Percentiles rank a stretch among this genome's conserved stretches.
Conservation (phyloP, 495 filamentous ascomycete genomes). For the Letharia columbiana region DNA sequence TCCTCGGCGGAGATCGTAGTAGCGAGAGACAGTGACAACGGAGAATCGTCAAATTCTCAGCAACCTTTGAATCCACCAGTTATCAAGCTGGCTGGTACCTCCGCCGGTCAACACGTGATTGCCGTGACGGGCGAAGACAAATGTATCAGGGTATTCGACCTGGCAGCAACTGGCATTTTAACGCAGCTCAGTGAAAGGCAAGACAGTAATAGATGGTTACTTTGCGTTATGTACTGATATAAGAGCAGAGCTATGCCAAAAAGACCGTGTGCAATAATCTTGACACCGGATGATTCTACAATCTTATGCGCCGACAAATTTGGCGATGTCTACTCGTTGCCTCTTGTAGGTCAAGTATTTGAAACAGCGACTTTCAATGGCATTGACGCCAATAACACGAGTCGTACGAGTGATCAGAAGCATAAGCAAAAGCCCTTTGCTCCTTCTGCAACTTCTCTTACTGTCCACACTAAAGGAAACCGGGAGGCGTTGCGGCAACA, state of each 20-base stretch:
- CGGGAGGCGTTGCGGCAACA: conserved; percentile 67
- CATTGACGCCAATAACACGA: background rate
- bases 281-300: conserved; percentile 57
- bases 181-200: conserved; percentile 66
- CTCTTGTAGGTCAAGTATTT: conserved; percentile 42
- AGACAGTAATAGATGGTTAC: conserved; percentile 12
- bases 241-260: conserved; percentile 72
- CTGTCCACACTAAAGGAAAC: conserved; percentile 80
- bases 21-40: conserved; percentile 22
- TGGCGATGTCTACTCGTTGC: conserved; percentile 89
- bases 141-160: conserved; percentile 68
- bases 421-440: conserved; percentile 33
- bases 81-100: conserved; percentile 42
- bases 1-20: conserved; percentile 24
- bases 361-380: conserved; percentile 5
- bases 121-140: conserved; percentile 85
- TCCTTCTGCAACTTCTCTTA: conserved; percentile 59
- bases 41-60: conserved; percentile 26
- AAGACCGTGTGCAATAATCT: conserved; percentile 63
- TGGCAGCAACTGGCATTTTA: conserved; percentile 52
- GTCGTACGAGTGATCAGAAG: background rate
- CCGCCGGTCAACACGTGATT: conserved; percentile 57
- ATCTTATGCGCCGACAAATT: conserved; percentile 89
- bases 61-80: conserved; percentile 28
- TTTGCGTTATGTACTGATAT: conserved; percentile 16